Base-by-base conservation (phyloP, 108 stramenopile species). In the Hondaea fermentalgiana region DNA sequence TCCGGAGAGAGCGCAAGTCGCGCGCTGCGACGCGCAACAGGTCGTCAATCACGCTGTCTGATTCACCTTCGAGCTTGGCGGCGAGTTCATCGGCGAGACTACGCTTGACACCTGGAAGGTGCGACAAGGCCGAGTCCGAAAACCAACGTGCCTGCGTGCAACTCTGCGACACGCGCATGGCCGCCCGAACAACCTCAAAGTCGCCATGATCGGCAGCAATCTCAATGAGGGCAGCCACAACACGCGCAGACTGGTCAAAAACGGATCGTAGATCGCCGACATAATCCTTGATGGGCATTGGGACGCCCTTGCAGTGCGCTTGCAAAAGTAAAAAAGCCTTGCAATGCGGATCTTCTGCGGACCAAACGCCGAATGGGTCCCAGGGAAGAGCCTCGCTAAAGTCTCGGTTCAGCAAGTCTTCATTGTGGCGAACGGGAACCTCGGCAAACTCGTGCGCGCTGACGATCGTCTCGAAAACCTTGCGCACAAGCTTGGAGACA, bases 351-450 rank as follows among this genome's bases (percentile, higher is more conserved):
- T 95, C 95, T 44, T 90, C 94, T 76, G 89, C 91, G n/a, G 51
- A 91, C 91, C 88, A 43, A 87, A 60, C 87, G 72, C 90, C 69
- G 57, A 96, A 95, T 5, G 95, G 91, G 3, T 96, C 95, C 97
- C 97, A 98, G 44, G 93, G 95, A 55, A 98, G 72, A 5, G 87
- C 71, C 83, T 92, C 91, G 72, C 96, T 97, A 16, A 99, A 93
- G 60, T 98, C 97, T 57, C 92, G 95, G 90, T 99, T 99, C 76
- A 98, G 90, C 42, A 91, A 87, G 87, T 99, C 99, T 89, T 99
- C 98, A 88, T 98, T 99, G 94, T 99, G 99, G 19, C 99, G 94
- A 72, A 99, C 98, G 14, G 99, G 99, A 16, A 98, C 91, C 90
- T 99, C 98, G 89, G 95, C 93, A 83, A 97, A 98, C 90, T 99